Evolutionary conservation across 352 stramenopile genomes (phyloP).

Genomic region (Globisporangium spiculum): DNA sequence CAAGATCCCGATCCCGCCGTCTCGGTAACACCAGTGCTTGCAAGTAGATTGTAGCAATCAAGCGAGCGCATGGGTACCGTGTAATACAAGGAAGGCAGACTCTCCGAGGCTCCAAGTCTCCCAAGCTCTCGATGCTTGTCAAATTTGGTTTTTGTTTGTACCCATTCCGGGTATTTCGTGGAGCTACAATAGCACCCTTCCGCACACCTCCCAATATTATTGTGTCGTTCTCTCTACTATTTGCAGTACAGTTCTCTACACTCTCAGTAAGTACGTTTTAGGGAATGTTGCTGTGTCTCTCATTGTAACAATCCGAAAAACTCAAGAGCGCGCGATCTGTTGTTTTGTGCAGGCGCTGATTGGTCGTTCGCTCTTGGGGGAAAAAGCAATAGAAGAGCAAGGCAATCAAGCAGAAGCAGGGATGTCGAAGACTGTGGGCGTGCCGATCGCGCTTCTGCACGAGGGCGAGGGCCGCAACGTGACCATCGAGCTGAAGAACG

Average conservation of each 20-base stretch:
- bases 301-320: background rate
- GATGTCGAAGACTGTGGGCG: slow-evolving; percentile 76
- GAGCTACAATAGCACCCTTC: background rate
- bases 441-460: slow-evolving; percentile 85
- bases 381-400: background rate
- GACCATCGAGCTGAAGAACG: slow-evolving; percentile 88
- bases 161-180: background rate
- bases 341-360: background rate
- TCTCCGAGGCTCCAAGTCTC: background rate
- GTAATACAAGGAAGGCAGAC: background rate
- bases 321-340: background rate
- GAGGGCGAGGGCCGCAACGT: slow-evolving; percentile 84
- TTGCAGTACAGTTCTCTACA: background rate
- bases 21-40: slow-evolving; percentile 1
- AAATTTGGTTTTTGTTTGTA: background rate
- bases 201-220: background rate
- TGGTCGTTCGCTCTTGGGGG: background rate
- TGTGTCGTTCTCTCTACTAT: background rate
- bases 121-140: background rate
- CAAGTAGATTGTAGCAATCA: background rate
- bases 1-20: slow-evolving; percentile 20
- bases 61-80: background rate
- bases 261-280: background rate
- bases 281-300: background rate
- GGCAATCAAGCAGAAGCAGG: background rate